Evolutionary conservation across 306 rosid genomes (phyloP).

Genomic region (Lathyrus sativus): DNA sequence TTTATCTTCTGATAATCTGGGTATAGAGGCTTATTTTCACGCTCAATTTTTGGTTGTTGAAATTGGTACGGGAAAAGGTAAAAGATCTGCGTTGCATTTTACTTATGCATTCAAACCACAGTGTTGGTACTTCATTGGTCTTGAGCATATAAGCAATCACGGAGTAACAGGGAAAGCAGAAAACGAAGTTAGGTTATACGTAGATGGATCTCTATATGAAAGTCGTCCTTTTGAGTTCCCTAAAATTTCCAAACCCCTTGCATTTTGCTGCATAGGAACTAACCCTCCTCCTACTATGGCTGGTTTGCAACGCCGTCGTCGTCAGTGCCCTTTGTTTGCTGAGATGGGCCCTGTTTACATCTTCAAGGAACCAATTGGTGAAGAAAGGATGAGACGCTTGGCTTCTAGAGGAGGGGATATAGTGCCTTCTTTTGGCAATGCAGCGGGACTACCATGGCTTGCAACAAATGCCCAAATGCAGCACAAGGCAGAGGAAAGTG

Average conservation of each 20-base stretch:
- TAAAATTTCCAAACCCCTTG: constrained; percentile 89
- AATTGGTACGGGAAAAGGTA: constrained; percentile 86
- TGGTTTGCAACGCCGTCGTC: constrained; percentile 98
- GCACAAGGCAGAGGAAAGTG: constrained; percentile 77
- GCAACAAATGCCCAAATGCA: constrained; percentile 70
- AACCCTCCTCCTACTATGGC: constrained; percentile 99
- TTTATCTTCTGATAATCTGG: constrained; percentile 94
- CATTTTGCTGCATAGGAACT: constrained; percentile 98
- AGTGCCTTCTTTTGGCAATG: constrained; percentile 91
- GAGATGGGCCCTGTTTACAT: constrained; percentile 98
- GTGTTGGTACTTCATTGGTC: constrained; percentile 95
- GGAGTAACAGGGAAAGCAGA: constrained; percentile 87
- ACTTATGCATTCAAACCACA: constrained; percentile 98
- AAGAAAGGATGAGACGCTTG: constrained; percentile 82
- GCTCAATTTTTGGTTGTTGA: constrained; percentile 98
- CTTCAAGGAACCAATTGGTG: constrained; percentile 93
- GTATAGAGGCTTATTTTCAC: constrained; percentile 96
- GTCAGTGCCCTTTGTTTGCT: constrained; percentile 98
- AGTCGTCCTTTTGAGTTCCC: constrained; percentile 93
- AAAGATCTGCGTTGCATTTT: constrained; percentile 92
- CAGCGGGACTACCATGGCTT: constrained; percentile 92
- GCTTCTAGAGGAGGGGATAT: constrained; percentile 93
- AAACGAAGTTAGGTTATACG: constrained; percentile 80
- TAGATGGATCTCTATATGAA: constrained; percentile 89
- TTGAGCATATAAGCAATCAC: constrained; percentile 83